Conservation (phyloP, 2,329 filamentous ascomycete genomes). For the Calonectria fujianensis region DNA sequence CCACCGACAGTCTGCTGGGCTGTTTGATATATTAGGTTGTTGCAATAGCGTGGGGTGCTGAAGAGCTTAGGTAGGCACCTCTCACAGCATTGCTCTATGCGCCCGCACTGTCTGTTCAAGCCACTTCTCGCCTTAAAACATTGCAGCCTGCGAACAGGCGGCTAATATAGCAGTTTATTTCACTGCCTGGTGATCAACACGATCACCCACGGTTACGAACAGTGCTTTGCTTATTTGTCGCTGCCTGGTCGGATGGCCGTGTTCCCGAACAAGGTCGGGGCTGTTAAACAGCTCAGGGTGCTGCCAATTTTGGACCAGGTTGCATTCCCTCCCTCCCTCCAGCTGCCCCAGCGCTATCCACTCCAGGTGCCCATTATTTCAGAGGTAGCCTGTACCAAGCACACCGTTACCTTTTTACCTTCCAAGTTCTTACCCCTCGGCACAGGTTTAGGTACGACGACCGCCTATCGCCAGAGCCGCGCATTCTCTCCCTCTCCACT, state of each 20-base stretch:
- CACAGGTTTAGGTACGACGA: slow-evolving; percentile 54
- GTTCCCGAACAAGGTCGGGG: slow-evolving; percentile 36
- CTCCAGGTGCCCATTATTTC: slow-evolving; percentile 34
- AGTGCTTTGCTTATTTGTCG: slow-evolving; percentile 42
- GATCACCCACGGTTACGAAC: neutral
- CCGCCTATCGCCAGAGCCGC: slow-evolving; percentile 58
- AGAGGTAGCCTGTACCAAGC: slow-evolving; percentile 30
- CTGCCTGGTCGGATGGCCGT: slow-evolving; percentile 42
- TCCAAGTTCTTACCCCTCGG: slow-evolving; percentile 54
- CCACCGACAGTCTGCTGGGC: slow-evolving; percentile 2
- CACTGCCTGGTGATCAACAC: slow-evolving; percentile 18
- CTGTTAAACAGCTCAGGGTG: slow-evolving; percentile 44
- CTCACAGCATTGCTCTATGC: neutral
- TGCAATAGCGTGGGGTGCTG: neutral
- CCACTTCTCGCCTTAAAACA: neutral
- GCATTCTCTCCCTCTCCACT: slow-evolving; percentile 59
- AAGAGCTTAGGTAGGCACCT: neutral
- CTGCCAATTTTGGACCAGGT: slow-evolving; percentile 52
- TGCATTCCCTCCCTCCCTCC: slow-evolving; percentile 51
- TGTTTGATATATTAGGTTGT: neutral
- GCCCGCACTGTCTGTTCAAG: neutral
- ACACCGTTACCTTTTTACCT: slow-evolving; percentile 42
- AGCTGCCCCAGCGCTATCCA: slow-evolving; percentile 30
- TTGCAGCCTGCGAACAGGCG: slow-evolving; percentile 29
- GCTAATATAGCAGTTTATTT: slow-evolving; percentile 10